Evolutionary conservation across 148 eudicot genomes (phyloP).

Genomic region (Vaccinium darrowii): DNA sequence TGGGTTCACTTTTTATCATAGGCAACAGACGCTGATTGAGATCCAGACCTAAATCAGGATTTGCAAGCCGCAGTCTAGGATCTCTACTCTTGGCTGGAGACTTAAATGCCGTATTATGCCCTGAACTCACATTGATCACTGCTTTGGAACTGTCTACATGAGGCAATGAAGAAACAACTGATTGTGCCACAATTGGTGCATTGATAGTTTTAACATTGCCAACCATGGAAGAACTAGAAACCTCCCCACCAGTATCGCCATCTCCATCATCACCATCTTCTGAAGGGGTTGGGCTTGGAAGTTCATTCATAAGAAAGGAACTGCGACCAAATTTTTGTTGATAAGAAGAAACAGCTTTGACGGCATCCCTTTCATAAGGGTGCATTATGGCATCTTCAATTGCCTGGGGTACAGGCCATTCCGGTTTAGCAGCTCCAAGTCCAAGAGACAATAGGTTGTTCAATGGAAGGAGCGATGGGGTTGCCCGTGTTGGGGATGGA

Average conservation of each 20-base stretch:
- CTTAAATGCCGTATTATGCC: constrained; percentile 31
- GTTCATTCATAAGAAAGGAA: constrained; percentile 55
- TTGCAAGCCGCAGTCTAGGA: constrained; percentile 75
- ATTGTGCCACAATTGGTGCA: constrained; percentile 28
- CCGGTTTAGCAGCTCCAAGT: constrained; percentile 33
- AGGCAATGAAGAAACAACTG: constrained; percentile 31
- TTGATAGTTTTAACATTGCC: constrained; percentile 23
- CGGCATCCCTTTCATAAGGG: constrained; percentile 82
- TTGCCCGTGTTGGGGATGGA: constrained; percentile 88
- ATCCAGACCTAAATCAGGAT: constrained; percentile 37
- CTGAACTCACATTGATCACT: constrained; percentile 31
- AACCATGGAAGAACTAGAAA: constrained; percentile 45
- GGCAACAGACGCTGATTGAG: constrained; percentile 32
- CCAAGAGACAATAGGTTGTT: constrained; percentile 23
- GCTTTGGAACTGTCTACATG: constrained; percentile 30
- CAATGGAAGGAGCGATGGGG: constrained; percentile 31
- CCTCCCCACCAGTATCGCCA: constrained; percentile 66
- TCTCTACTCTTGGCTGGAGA: constrained; percentile 66
- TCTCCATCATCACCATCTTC: constrained; percentile 61
- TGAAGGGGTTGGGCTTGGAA: constrained; percentile 98
- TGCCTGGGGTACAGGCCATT: constrained; percentile 41
- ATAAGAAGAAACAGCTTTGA: constrained; percentile 81
- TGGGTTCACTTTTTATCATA: constrained; percentile 28
- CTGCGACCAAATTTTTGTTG: constrained; percentile 83
- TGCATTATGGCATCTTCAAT: constrained; percentile 40